phyloP scores from a whole-genome alignment of 78 protist genomes.

The Dictyostelium discoideum region DNA sequence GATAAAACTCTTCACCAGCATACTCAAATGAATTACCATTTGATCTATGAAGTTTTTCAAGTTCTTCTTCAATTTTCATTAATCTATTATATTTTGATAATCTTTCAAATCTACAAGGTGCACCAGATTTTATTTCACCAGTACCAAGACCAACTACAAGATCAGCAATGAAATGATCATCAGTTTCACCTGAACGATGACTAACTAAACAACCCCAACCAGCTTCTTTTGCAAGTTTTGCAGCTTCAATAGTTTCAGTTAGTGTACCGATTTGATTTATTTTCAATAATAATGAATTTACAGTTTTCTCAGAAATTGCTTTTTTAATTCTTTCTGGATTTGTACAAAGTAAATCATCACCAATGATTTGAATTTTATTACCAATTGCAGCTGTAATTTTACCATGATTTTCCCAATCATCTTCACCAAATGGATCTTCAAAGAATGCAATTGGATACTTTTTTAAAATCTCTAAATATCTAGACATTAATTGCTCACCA shows the following conservation, averaged over 20 bases:
- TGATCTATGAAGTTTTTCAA: slow-evolving; percentile 22
- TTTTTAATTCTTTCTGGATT: slow-evolving; percentile 96
- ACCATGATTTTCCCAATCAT: slow-evolving; percentile 95
- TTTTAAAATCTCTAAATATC: slow-evolving; percentile 44
- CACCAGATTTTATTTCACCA: slow-evolving; percentile 99
- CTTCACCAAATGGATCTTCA: slow-evolving; percentile 99
- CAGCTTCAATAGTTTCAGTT: slow-evolving; percentile 94
- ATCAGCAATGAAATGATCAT: slow-evolving; percentile 98
- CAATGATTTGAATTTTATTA: slow-evolving; percentile 93
- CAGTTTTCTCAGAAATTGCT: slow-evolving; percentile 94
- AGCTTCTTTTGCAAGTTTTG: slow-evolving; percentile 56
- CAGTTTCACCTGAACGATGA: slow-evolving; percentile 99
- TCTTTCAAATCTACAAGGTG: slow-evolving; percentile 99
- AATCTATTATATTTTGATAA: slow-evolving; percentile 99
- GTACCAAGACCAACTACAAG: slow-evolving; percentile 98
- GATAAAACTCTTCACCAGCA: background rate
- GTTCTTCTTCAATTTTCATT: slow-evolving; percentile 89
- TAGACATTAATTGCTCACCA: slow-evolving; percentile 6
- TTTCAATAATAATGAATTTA: slow-evolving; percentile 98
- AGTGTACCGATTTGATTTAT: slow-evolving; percentile 96
- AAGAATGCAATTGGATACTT: slow-evolving; percentile 94
- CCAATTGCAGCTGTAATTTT: slow-evolving; percentile 34
- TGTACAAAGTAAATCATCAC: slow-evolving; percentile 99
- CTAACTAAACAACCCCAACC: slow-evolving; percentile 98
- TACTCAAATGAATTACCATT: background rate